Conservation (phyloP, 2,329 filamentous ascomycete species). For the Fusarium haematococcum region DNA sequence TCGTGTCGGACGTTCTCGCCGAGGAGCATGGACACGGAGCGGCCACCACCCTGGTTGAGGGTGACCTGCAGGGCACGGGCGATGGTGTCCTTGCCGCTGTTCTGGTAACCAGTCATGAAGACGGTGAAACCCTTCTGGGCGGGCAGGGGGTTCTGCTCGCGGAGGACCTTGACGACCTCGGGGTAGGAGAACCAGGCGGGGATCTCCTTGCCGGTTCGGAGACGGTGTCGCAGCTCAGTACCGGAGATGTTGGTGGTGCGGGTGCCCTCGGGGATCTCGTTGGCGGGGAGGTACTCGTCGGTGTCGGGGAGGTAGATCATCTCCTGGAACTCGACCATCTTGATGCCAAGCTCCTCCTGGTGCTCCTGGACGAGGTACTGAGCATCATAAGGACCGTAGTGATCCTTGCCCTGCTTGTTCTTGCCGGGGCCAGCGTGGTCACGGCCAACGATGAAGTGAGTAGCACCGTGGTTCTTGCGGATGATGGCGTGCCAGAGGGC, state of each 20-base stretch:
- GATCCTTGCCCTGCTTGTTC: constrained; percentile 96
- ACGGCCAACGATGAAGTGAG: constrained; percentile 98
- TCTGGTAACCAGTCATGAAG: constrained; percentile 97
- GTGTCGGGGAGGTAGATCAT: constrained; percentile 98
- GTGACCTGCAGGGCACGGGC: constrained; percentile 96
- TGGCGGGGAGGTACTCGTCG: constrained; percentile 94
- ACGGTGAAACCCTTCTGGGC: constrained; percentile 96
- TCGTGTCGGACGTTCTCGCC: constrained; percentile 96
- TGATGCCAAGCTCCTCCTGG: constrained; percentile 94
- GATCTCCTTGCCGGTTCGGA: constrained; percentile 92
- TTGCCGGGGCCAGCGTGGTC: constrained; percentile 98
- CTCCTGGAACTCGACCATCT: constrained; percentile 99
- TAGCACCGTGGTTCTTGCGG: constrained; percentile 99
- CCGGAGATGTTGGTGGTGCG: constrained; percentile 90
- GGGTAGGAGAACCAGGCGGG: constrained; percentile 99
- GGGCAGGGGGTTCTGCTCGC: constrained; percentile 94
- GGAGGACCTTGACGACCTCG: constrained; percentile 95
- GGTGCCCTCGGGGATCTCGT: constrained; percentile 85
- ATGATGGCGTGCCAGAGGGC: constrained; percentile 99
- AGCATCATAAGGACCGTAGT: constrained; percentile 98
- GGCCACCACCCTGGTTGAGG: constrained; percentile 96
- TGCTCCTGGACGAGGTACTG: constrained; percentile 98
- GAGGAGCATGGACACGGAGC: constrained; percentile 91
- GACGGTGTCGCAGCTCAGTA: constrained; percentile 90
- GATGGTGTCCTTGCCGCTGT: constrained; percentile 97